These are phyloP conservation scores for Penicillium hesseltinei DNA, from an alignment of 2,329 filamentous ascomycete species.

Conservation along the genomic window DNA sequence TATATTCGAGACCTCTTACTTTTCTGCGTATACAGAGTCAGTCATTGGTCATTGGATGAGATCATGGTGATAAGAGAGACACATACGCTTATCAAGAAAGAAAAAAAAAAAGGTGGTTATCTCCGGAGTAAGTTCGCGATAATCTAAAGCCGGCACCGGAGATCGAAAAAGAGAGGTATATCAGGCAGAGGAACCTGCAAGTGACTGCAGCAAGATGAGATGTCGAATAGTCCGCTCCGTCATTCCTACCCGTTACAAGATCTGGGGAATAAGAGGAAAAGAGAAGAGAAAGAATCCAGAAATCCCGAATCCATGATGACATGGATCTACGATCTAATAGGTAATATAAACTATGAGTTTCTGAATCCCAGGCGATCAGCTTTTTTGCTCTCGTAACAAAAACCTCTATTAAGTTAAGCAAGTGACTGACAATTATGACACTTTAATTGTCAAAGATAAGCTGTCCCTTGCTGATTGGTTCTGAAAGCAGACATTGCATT, in stretches of 20 bases:
- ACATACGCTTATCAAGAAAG: slow-evolving; percentile 6
- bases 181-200: slow-evolving; percentile 24
- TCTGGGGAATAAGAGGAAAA: not conserved
- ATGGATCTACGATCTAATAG: slow-evolving; percentile 14
- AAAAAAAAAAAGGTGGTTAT: slow-evolving; percentile 7
- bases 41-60: slow-evolving; percentile 17
- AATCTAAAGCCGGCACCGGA: slow-evolving; percentile 4
- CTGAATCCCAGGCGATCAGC: slow-evolving; percentile 20
- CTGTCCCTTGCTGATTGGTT: slow-evolving; percentile 30
- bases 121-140: slow-evolving; percentile 8
- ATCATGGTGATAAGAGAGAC: slow-evolving; percentile 20
- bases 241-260: slow-evolving; percentile 22
- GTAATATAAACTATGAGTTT: slow-evolving; percentile 1
- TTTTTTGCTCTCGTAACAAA: slow-evolving; percentile 28
- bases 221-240: slow-evolving; percentile 31
- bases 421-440: slow-evolving; percentile 18
- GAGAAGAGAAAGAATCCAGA: not conserved
- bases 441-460: slow-evolving; percentile 35
- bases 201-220: slow-evolving; percentile 31
- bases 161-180: not conserved
- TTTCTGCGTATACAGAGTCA: slow-evolving; percentile 2
- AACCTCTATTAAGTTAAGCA: slow-evolving; percentile 2
- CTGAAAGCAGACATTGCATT: slow-evolving; percentile 27
- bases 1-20: not conserved
- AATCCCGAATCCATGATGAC: slow-evolving; percentile 15